These are phyloP conservation scores for Tremella yokohamensis DNA, from an alignment of 768 basidiomycete species.

Conservation along the genomic window DNA sequence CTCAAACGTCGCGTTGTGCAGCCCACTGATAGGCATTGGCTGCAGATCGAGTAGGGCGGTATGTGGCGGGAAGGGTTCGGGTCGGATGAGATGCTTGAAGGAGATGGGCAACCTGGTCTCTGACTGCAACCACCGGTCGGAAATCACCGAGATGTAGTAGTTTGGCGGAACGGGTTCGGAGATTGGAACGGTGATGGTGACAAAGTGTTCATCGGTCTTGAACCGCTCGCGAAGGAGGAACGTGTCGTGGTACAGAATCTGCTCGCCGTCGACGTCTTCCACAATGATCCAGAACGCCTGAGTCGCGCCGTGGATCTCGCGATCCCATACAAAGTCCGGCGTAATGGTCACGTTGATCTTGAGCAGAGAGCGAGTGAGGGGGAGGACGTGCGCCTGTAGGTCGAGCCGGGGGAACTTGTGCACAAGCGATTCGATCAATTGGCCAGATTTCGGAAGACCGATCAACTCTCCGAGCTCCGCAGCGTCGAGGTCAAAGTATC, in stretches of 20 bases:
- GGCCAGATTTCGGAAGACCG: slow-evolving; percentile 87
- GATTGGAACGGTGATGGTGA: slow-evolving; percentile 93
- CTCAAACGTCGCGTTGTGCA: slow-evolving; percentile 92
- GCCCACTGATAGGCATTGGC: slow-evolving; percentile 76
- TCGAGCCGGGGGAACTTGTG: slow-evolving; percentile 95
- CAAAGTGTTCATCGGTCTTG: slow-evolving; percentile 86
- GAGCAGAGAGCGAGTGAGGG: slow-evolving; percentile 87
- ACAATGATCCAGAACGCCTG: slow-evolving; percentile 92
- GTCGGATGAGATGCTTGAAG: slow-evolving; percentile 96
- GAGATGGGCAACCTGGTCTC: slow-evolving; percentile 92
- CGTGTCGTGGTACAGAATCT: slow-evolving; percentile 88
- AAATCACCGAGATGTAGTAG: slow-evolving; percentile 92
- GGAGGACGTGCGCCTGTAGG: slow-evolving; percentile 93
- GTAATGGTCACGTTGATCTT: slow-evolving; percentile 88
- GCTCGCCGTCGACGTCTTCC: slow-evolving; percentile 95
- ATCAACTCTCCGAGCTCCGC: slow-evolving; percentile 94
- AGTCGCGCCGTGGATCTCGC: slow-evolving; percentile 79
- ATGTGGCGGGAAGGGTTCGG: slow-evolving; percentile 90
- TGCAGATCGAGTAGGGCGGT: slow-evolving; percentile 92
- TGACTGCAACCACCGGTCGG: slow-evolving; percentile 92
- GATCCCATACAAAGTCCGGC: slow-evolving; percentile 99
- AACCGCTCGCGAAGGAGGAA: slow-evolving; percentile 90
- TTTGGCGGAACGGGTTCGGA: slow-evolving; percentile 97
- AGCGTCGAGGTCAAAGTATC: slow-evolving; percentile 80
- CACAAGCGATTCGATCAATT: slow-evolving; percentile 83